Evolutionary conservation across 805 yeast species (phyloP), one percentile per base, ranked within the genome.

Genomic region (Candida namnaoensis): DNA sequence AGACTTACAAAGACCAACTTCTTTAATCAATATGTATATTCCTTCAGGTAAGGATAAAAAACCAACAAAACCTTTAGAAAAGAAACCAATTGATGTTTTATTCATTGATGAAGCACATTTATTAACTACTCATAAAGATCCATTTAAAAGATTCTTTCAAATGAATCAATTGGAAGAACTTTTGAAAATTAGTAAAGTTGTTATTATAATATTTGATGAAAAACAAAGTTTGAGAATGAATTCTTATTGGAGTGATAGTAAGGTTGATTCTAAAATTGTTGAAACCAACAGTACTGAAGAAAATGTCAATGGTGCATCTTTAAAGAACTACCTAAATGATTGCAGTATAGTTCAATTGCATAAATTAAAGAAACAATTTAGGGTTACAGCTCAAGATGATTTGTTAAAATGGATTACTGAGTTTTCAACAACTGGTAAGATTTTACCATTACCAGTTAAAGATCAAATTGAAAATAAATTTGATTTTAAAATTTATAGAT

Each of bases 101-200:
- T 60, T 69, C 36, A 59, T 69, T 15, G 75, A 69, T 53, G 75
- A 69, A 49, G 74, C 74, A 3, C 75, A 69, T 49, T 45, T 69
- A 14, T 46, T 69, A 33, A 62, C 72, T 1, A 66, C 72, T 7
- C 52, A 68, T 0, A 68, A 68, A 44, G 72, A 69, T 47, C 69
- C 72, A 0, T 69, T 60, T 50, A 69, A 69, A 43, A 57, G 65
- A 46, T 70, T 69, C 43, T 59, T 61, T 39, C 72, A 71, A 10
- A 64, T 67, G 13, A 70, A 70, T 46, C 74, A 70, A 43, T 43
- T 70, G 14, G 58, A 61, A 40, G 74, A 69, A 36, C 46, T 70
- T 25, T 50, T 70, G 54, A 54, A 58, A 25, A 38, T 69, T 4
- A 54, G 64, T 5, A 68, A 66, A 45, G 66, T 65, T 4, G 44